phyloP scores from a whole-genome alignment of 2,329 filamentous ascomycete genomes.

The Penicillium sp. region DNA sequence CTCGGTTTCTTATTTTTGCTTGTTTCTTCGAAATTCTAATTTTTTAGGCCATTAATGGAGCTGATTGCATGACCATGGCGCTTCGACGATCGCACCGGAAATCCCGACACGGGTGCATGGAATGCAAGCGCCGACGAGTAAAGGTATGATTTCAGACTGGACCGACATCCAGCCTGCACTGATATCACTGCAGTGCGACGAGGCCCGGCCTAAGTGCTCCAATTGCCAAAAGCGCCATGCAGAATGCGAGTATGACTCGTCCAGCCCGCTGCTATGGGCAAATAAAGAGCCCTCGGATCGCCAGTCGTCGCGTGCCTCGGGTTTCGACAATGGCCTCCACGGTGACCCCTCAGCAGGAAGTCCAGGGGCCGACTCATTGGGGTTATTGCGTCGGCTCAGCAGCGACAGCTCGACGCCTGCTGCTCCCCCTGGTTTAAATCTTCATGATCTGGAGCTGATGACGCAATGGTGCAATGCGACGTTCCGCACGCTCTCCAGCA shows the following conservation, averaged over 20 bases:
- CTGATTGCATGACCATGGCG: slow-evolving; percentile 26
- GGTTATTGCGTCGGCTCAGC: slow-evolving; percentile 22
- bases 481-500: slow-evolving; percentile 29
- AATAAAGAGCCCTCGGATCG: slow-evolving; percentile 25
- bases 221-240: slow-evolving; percentile 34
- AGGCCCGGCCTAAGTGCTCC: slow-evolving; percentile 30
- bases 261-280: slow-evolving; percentile 31
- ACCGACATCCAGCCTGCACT: no score
- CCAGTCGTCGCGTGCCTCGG: slow-evolving; percentile 17
- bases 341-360: slow-evolving; percentile 11
- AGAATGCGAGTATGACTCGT: slow-evolving; percentile 34
- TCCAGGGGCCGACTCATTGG: slow-evolving; percentile 22
- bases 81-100: slow-evolving; percentile 37
- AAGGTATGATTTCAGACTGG: slow-evolving; percentile 26
- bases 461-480: slow-evolving; percentile 40
- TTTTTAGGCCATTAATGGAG: slow-evolving; percentile 5
- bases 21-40: background rate
- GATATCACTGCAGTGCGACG: slow-evolving; percentile 33
- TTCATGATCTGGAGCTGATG: slow-evolving; percentile 47
- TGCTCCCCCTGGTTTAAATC: slow-evolving; percentile 36
- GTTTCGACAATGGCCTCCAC: slow-evolving; percentile 19
- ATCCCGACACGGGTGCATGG: slow-evolving; percentile 35
- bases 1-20: background rate
- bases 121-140: slow-evolving; percentile 36
- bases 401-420: slow-evolving; percentile 8